Percentiles rank a stretch among this genome's conserved stretches.
phyloP scores from a whole-genome alignment of 805 yeast species.

The Kuraishia borneana region DNA sequence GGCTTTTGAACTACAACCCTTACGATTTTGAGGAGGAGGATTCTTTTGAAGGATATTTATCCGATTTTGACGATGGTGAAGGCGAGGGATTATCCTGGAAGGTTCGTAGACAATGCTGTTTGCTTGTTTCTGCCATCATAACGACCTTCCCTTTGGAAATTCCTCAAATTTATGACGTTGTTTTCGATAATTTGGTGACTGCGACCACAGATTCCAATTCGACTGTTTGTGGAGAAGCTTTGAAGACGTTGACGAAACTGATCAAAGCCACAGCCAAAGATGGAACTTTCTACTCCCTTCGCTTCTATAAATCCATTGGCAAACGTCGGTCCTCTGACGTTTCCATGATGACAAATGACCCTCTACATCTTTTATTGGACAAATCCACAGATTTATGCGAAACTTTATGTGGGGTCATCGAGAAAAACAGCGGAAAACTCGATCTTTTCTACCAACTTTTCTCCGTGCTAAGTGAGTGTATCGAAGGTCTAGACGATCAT shows the following conservation, averaged over 20 bases:
- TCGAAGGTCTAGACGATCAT: conserved; percentile 12
- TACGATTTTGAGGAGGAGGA: conserved; percentile 18
- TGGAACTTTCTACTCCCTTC: conserved; percentile 20
- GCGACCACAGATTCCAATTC: conserved; percentile 32
- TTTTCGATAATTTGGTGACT: conserved; percentile 20
- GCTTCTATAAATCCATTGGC: conserved; percentile 12
- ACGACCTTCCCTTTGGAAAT: conserved; percentile 23
- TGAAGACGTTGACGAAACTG: conserved; percentile 31
- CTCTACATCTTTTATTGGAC: conserved; percentile 9
- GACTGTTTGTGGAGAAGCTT: conserved; percentile 37
- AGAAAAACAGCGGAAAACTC: conserved; percentile 5
- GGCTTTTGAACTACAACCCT: conserved; percentile 1
- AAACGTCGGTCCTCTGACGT: conserved; percentile 23
- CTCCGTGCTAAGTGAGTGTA: conserved; percentile 13
- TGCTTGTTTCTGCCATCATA: conserved; percentile 27
- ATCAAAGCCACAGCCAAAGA: conserved; percentile 19
- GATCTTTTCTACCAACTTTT: conserved; percentile 12
- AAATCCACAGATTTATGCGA: conserved; percentile 9
- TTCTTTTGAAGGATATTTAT: conserved; percentile 15
- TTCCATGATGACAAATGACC: conserved; percentile 24
- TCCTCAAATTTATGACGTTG: conserved; percentile 18
- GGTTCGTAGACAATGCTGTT: conserved; percentile 41
- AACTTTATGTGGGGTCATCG: conserved; percentile 7
- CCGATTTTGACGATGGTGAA: conserved; percentile 6
- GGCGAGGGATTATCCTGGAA: conserved; percentile 45